Conservation (phyloP, 345 rosid genomes). For the Noccaea bulbosa region DNA sequence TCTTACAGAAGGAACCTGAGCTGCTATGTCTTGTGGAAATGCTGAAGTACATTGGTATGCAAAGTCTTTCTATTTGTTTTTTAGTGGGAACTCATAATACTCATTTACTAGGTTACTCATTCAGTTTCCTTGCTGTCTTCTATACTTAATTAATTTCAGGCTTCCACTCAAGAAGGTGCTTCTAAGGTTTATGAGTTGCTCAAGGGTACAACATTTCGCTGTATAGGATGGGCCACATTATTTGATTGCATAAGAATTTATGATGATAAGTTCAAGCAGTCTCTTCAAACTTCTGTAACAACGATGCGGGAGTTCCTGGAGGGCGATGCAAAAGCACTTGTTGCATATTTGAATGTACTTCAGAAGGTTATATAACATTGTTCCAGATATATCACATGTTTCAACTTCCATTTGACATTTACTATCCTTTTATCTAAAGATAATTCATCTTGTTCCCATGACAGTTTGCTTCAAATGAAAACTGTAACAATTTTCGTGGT, state of each 20-base stretch:
- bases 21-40: slow-evolving; percentile 85
- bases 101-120: slow-evolving; percentile 26
- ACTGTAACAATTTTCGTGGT: too few relatives aligned
- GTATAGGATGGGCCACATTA: slow-evolving; percentile 92
- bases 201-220: slow-evolving; percentile 82
- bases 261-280: slow-evolving; percentile 88
- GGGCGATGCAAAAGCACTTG: slow-evolving; percentile 96
- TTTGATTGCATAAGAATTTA: slow-evolving; percentile 86
- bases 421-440: background rate
- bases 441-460: background rate
- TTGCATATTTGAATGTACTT: slow-evolving; percentile 93
- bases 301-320: slow-evolving; percentile 89
- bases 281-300: slow-evolving; percentile 85
- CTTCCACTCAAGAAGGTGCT: slow-evolving; percentile 93
- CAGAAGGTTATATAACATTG: slow-evolving; percentile 65
- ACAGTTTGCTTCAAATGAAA: too few relatives aligned
- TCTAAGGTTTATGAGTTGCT: slow-evolving; percentile 88
- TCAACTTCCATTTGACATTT: slow-evolving; percentile 18
- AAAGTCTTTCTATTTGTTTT: slow-evolving; percentile 28
- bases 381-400: slow-evolving; percentile 17
- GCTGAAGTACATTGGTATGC: slow-evolving; percentile 90
- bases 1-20: slow-evolving; percentile 86
- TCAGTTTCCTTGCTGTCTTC: slow-evolving; percentile 29
- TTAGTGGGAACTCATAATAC: slow-evolving; percentile 1
- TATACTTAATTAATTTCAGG: slow-evolving; percentile 54